These are phyloP conservation scores for Leccinellum rugosiceps DNA, from an alignment of 768 basidiomycete genomes.

Conservation along the genomic window DNA sequence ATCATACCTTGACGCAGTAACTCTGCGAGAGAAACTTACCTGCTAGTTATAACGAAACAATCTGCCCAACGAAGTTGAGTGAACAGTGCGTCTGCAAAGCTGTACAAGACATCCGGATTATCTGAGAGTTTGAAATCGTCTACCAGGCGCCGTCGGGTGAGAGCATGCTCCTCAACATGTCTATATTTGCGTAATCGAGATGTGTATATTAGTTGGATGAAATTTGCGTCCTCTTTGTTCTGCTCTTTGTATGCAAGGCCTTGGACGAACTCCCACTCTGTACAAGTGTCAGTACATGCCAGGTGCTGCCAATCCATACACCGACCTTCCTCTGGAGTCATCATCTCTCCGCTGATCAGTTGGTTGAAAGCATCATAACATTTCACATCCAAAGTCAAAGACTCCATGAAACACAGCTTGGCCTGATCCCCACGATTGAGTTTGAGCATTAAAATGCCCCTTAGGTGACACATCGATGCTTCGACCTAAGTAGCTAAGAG, in stretches of 20 bases:
- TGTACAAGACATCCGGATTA: constrained; percentile 90
- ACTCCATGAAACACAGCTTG: constrained; percentile 95
- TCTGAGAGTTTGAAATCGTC: constrained; percentile 82
- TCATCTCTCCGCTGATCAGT: constrained; percentile 90
- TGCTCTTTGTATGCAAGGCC: constrained; percentile 79
- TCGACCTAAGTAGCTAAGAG: constrained; percentile 63
- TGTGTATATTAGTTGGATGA: constrained; percentile 90
- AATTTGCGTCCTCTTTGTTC: constrained; percentile 83
- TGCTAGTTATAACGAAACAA: constrained; percentile 83
- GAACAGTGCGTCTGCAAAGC: constrained; percentile 88
- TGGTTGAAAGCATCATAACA: constrained; percentile 96
- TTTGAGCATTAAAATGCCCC: constrained; percentile 92
- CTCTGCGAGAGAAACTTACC: constrained; percentile 39
- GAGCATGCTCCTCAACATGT: constrained; percentile 76
- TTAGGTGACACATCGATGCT: constrained; percentile 94
- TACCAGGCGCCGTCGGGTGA: constrained; percentile 74
- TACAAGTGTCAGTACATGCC: constrained; percentile 3
- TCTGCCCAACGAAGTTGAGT: constrained; percentile 90
- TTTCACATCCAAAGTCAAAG: constrained; percentile 90
- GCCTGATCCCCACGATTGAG: constrained; percentile 88
- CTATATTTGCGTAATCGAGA: constrained; percentile 89
- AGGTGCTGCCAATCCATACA: neutral
- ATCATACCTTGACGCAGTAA: neutral
- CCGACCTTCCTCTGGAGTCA: constrained; percentile 92
- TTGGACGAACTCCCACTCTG: constrained; percentile 97